Conservation (phyloP, 176 grass and related monocot genomes). For the Pharus latifolius region DNA sequence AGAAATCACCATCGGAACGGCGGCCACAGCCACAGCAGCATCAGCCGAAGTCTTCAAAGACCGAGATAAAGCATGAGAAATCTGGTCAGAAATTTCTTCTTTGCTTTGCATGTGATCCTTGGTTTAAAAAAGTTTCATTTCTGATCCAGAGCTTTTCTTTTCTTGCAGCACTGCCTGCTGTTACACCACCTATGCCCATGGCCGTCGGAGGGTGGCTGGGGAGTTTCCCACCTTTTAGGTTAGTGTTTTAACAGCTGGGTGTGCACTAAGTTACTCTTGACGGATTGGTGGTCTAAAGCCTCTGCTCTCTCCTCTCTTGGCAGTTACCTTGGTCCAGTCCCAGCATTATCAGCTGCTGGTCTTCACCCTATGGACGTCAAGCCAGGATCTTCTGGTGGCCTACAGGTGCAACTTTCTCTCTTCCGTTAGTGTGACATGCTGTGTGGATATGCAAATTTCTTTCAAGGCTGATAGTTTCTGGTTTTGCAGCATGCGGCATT, state of each 20-base stretch:
- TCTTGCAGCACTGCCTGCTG: slow-evolving; percentile 39
- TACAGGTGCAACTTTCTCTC: slow-evolving; percentile 42
- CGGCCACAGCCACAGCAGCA: slow-evolving; percentile 21
- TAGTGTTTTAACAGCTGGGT: slow-evolving; percentile 17
- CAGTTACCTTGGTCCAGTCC: slow-evolving; percentile 81
- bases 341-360: slow-evolving; percentile 50
- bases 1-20: slow-evolving; percentile 34
- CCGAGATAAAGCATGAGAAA: slow-evolving; percentile 80
- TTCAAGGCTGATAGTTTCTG: background rate
- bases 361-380: slow-evolving; percentile 60
- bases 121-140: slow-evolving; percentile 1
- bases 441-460: background rate
- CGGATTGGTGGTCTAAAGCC: slow-evolving; percentile 17
- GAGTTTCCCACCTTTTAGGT: slow-evolving; percentile 73
- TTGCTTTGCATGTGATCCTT: background rate
- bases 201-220: slow-evolving; percentile 67
- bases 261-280: background rate
- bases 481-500: slow-evolving; percentile 53
- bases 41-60: slow-evolving; percentile 44
- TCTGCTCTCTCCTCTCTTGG: slow-evolving; percentile 1
- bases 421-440: background rate
- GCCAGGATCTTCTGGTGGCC: slow-evolving; percentile 40
- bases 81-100: slow-evolving; percentile 31
- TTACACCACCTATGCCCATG: slow-evolving; percentile 58
- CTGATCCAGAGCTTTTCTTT: background rate